Evolutionary conservation across 306 rosid genomes (phyloP).

Genomic region (Urtica urens): DNA sequence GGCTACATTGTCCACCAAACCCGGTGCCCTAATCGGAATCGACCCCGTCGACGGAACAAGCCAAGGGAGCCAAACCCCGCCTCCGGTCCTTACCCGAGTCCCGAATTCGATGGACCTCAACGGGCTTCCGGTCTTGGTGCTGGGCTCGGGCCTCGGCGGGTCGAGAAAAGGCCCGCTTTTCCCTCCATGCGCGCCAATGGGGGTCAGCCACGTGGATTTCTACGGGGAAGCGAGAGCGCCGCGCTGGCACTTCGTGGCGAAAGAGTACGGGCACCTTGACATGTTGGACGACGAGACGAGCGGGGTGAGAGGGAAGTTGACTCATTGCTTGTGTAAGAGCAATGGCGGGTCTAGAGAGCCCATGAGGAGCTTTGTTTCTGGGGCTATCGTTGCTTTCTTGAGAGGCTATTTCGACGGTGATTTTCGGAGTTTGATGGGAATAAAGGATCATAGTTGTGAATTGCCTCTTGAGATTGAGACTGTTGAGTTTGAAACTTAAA

Average conservation of each 20-base stretch:
- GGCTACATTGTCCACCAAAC: constrained; percentile 30
- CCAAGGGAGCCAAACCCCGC: constrained; percentile 67
- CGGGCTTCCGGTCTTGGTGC: constrained; percentile 47
- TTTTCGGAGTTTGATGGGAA: constrained; percentile 27
- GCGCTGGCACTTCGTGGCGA: constrained; percentile 51
- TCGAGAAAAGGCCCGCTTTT: constrained; percentile 40
- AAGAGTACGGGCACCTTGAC: constrained; percentile 69
- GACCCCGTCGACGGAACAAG: constrained; percentile 89
- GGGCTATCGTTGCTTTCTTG: constrained; percentile 64
- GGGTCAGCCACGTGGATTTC: constrained; percentile 69
- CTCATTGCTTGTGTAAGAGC: constrained; percentile 50
- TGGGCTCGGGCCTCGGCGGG: constrained; percentile 69
- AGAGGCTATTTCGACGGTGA: constrained; percentile 49
- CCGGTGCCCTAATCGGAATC: constrained; percentile 66
- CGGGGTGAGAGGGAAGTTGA: constrained; percentile 53
- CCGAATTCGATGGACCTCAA: constrained; percentile 53
- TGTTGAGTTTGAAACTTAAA: constrained; percentile 26
- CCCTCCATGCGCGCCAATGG: constrained; percentile 75
- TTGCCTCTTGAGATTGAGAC: constrained; percentile 40
- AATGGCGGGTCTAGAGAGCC: constrained; percentile 64
- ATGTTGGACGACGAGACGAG: constrained; percentile 69
- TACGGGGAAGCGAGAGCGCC: constrained; percentile 49
- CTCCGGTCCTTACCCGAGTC: constrained; percentile 59
- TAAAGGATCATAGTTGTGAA: constrained; percentile 28
- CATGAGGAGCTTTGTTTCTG: constrained; percentile 89